phyloP scores from a whole-genome alignment of 352 stramenopile genomes.

The Phytopythium ostracodes region DNA sequence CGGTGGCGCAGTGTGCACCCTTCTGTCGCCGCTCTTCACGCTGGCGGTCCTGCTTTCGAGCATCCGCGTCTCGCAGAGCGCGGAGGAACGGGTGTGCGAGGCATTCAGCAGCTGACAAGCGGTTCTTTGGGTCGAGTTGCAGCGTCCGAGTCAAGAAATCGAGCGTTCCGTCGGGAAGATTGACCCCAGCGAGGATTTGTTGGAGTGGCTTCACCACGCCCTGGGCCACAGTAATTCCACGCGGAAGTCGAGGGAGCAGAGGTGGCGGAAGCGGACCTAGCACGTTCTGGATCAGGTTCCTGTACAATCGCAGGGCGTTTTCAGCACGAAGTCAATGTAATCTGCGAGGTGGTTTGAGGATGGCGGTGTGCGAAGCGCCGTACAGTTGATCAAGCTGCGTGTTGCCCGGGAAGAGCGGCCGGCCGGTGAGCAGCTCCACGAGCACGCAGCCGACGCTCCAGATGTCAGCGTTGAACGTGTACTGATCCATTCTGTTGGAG shows the following conservation, averaged over 20 bases:
- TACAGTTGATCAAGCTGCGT: constrained; percentile 83
- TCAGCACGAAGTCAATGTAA: too few relatives aligned
- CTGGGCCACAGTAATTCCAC: constrained; percentile 36
- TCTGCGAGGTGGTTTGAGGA: too few relatives aligned
- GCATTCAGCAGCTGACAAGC: constrained; percentile 44
- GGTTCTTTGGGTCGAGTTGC: constrained; percentile 54
- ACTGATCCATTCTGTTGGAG: constrained; percentile 59
- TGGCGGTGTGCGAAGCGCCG: too few relatives aligned
- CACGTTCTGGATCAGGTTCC: constrained; percentile 71
- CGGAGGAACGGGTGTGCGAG: constrained; percentile 58
- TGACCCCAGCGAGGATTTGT: constrained; percentile 31
- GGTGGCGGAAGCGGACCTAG: constrained; percentile 47
- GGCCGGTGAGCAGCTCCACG: constrained; percentile 70
- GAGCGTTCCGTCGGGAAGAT: constrained; percentile 50
- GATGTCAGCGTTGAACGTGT: constrained; percentile 80
- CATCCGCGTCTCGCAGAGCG: constrained; percentile 44
- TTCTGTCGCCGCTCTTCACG: constrained; percentile 27
- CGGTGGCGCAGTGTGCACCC: constrained; percentile 7
- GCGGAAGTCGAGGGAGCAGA: constrained; percentile 44
- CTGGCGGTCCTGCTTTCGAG: constrained; percentile 30
- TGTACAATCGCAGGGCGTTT: constrained; percentile 8
- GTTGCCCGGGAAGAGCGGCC: constrained; percentile 68
- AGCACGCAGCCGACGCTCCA: constrained; percentile 80
- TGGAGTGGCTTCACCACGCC: constrained; percentile 40
- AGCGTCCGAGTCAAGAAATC: constrained; percentile 65